A percentile compares a stretch with the other conserved stretches of the same genome.
These are phyloP conservation scores for Yamadazyma pseudoaaseri DNA, from an alignment of 1,139 yeast genomes.

Conservation along the genomic window DNA sequence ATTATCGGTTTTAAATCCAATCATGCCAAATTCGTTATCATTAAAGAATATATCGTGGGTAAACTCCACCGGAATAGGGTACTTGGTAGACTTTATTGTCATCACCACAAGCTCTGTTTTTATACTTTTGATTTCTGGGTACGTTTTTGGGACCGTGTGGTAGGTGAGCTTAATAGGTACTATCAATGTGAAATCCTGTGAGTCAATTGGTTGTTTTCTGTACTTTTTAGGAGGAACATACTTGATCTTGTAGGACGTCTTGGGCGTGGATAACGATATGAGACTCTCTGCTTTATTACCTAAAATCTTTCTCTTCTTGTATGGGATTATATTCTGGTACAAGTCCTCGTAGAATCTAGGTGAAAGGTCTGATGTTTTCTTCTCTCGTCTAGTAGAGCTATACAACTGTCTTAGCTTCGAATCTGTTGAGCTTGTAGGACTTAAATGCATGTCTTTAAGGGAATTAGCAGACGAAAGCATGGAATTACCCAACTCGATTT, in stretches of 20 bases:
- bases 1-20: conserved; percentile 20
- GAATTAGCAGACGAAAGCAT: conserved; percentile 13
- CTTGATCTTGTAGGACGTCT: conserved; percentile 24
- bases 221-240: conserved; percentile 37
- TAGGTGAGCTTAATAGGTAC: conserved; percentile 39
- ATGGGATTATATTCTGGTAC: conserved; percentile 34
- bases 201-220: conserved; percentile 15
- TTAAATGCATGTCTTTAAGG: conserved; percentile 10
- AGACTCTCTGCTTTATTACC: conserved; percentile 24
- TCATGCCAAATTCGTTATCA: conserved; percentile 21
- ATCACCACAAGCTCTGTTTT: conserved; percentile 35
- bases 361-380: conserved; percentile 13
- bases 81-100: conserved; percentile 35
- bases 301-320: conserved; percentile 36
- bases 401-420: conserved; percentile 38
- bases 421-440: conserved; percentile 17
- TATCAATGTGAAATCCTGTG: conserved; percentile 20
- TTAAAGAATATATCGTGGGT: conserved; percentile 41
- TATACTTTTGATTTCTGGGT: conserved; percentile 32
- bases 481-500: conserved; percentile 30
- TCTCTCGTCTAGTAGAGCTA: conserved; percentile 11
- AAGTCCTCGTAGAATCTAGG: conserved; percentile 19
- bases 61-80: conserved; percentile 41
- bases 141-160: conserved; percentile 13
- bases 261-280: conserved; percentile 38